Base-by-base conservation (phyloP, 2,329 filamentous ascomycete genomes). In the Diaporthe amygdali region DNA sequence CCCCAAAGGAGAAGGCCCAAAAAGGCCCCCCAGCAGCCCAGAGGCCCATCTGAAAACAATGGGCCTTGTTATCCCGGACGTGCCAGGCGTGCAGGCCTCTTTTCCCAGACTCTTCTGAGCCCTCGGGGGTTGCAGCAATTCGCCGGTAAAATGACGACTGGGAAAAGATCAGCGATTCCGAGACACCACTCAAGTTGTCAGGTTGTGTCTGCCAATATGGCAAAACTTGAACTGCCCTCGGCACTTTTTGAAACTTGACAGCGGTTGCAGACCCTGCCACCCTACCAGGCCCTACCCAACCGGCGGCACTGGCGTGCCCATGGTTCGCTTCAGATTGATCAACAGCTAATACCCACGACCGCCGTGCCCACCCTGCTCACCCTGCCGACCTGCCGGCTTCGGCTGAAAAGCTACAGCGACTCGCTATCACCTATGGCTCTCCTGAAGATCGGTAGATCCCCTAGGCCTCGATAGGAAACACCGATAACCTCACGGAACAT, bases 391-490 rank as follows among this genome's bases (percentile, higher is more conserved):
- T 64, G 59, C 59, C 44, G 59, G 59, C 59, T 64, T 64, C 59
- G 59, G 41, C 59, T 49, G 59, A 41, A 25, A 49, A n/a, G 30
- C 59, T 15, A 37, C 30, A 49, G 32, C 52, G 66, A 68, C 41
- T 68, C 52, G 66, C 52, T 32, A 55, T 37, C 39, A 54, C 30
- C 30, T 41, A 15, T 44, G 52, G 41, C 25, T 61, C 66, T 71
- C 66, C 70, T 71, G 66, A 69, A 63, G 66, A 71, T 71, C 66
- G 39, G 55, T 71, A 68, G 69, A 71, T 71, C 69, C 54, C 44
- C 55, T 63, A 54, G 27, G 34, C 69, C 41, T 37, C 47, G 66
- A 39, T 37, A 41, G 66, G 54, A 63, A 71, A 52, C 27, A 46
- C 27, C 44, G 39, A 59, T 51, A 46, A 51, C 44, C 39, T 49